These are phyloP conservation scores for Tolypocladium nubicola DNA, from an alignment of 2,329 filamentous ascomycete species.

Conservation along the genomic window DNA sequence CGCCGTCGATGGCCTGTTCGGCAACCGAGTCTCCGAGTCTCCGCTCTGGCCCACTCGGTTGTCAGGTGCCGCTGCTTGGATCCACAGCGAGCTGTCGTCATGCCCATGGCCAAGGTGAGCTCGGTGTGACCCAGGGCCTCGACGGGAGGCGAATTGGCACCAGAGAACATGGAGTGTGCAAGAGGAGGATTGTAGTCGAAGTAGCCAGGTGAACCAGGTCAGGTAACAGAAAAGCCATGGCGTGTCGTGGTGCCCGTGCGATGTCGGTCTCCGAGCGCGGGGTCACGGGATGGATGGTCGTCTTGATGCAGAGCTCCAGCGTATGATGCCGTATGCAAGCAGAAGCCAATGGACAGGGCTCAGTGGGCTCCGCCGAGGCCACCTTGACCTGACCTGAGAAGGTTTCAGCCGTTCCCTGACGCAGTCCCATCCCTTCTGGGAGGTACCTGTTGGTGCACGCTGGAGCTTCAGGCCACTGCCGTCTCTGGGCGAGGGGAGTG, in stretches of 20 bases:
- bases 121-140: background rate
- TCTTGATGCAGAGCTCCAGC: background rate
- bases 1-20: conserved; percentile 4
- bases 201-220: background rate
- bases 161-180: background rate
- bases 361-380: background rate
- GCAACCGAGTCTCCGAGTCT: conserved; percentile 1
- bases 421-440: too few relatives aligned
- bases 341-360: background rate
- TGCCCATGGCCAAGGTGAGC: conserved; percentile 5
- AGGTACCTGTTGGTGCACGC: too few relatives aligned
- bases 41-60: conserved; percentile 1
- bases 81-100: conserved; percentile 5
- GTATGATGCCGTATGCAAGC: background rate
- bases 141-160: background rate
- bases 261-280: background rate
- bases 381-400: background rate
- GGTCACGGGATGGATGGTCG: background rate
- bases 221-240: background rate
- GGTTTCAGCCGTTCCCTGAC: background rate
- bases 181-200: too few relatives aligned
- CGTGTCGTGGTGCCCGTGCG: background rate
- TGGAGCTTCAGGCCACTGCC: background rate
- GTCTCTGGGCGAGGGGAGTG: background rate
- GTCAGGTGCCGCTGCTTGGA: conserved; percentile 9